Evolutionary conservation across 768 basidiomycete species (phyloP), one percentile per base, ranked within the genome.

Genomic region (Boletus fagicola): DNA sequence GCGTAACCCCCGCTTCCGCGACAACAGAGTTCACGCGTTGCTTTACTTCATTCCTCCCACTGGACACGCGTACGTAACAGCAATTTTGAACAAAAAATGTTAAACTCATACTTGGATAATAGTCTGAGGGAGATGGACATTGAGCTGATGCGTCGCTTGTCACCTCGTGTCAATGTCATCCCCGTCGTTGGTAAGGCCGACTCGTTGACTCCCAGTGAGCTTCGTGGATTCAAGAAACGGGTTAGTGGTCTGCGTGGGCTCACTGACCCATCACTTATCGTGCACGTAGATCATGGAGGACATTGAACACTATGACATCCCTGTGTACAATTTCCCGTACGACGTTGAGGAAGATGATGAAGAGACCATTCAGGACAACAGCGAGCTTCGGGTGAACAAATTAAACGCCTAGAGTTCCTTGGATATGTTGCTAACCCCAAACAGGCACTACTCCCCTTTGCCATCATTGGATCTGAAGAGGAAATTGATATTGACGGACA

Each of bases 301-400:
- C 71, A 99, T 99, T 65, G 96, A 98, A 68, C 84, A 98, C 78
- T 98, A 98, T 68, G 88, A 90, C 62, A 98, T 99, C 65, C 97
- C 97, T 5, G 89, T 98, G 40, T 98, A 98, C 81, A 98, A 98
- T 78, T 99, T 99, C 82, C 97, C 97, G 0, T 99, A 98, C 72
- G 97, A 98, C 64, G 88, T 96, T 8, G 97, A 99, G 73, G 97
- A 99, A 74, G 97, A 99, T 69, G 97, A 99, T 69, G 95, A 98
- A 68, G 97, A 98, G 68, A 99, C 97, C 4, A 92, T 99, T 58
- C 87, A 89, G 67, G 97, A 99, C 73, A 99, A 98, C 77, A 90
- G 90, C 66, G 95, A 98, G 73, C 86, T 99, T 52, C 82, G 96
- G 52, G 92, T 92, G 68, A 59, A 83, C 73, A 35, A 38, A 11